Conservation (phyloP, 2,329 filamentous ascomycete species). For the Alternaria triticina region DNA sequence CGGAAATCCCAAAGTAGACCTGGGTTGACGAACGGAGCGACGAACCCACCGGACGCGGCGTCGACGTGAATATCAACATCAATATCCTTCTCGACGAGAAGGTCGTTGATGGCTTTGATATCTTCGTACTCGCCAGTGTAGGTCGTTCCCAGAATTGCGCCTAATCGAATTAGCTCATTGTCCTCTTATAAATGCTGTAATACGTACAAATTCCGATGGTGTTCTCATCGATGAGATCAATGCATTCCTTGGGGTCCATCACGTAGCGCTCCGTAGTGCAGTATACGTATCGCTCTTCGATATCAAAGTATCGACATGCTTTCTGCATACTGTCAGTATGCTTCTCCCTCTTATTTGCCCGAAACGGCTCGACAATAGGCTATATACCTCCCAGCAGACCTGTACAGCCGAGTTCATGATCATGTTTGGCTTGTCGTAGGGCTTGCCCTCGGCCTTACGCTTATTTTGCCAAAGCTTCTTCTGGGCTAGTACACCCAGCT, state of each 20-base stretch:
- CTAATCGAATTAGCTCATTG: conserved; percentile 7
- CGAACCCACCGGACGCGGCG: conserved; percentile 89
- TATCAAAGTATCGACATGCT: conserved; percentile 79
- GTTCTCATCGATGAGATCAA: conserved; percentile 70
- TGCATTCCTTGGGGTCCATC: conserved; percentile 67
- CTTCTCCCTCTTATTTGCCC: too few species aligned
- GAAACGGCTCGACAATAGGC: too few species aligned
- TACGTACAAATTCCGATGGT: conserved; percentile 81
- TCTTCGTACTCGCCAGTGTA: conserved; percentile 96
- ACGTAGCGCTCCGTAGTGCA: conserved; percentile 67
- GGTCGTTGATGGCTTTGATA: conserved; percentile 87
- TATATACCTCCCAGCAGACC: conserved; percentile 80
- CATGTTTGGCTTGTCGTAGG: conserved; percentile 82
- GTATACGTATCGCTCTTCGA: conserved; percentile 83
- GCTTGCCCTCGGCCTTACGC: conserved; percentile 81
- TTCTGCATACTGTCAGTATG: conserved; percentile 57
- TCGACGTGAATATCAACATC: conserved; percentile 93
- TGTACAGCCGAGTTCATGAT: conserved; percentile 96
- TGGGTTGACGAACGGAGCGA: conserved; percentile 87
- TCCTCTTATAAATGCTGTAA: neutral
- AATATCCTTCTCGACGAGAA: conserved; percentile 75
- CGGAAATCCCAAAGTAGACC: conserved; percentile 91
- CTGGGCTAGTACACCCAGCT: conserved; percentile 83
- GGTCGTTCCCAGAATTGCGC: conserved; percentile 83
- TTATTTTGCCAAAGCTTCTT: conserved; percentile 93